Conservation (phyloP, 176 grass and related monocot genomes). For the Elymus sibiricus region DNA sequence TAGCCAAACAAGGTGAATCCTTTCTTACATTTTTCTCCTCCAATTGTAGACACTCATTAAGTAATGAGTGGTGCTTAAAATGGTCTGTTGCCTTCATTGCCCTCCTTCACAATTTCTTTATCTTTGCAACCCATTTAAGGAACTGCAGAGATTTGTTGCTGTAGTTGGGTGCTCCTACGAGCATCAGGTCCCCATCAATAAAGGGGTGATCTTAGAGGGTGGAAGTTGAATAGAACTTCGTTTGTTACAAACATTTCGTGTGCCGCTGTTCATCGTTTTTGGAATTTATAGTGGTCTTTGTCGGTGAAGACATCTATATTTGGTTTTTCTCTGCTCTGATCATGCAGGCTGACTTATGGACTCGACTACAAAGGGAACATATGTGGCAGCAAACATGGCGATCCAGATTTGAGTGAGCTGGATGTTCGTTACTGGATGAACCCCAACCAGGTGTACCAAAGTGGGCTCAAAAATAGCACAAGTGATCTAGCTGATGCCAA, state of each 20-base stretch:
- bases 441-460: conserved; percentile 95
- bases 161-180: not conserved
- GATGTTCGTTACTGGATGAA: conserved; percentile 83
- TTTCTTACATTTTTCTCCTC: not conserved
- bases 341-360: conserved; percentile 67
- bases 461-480: conserved; percentile 54
- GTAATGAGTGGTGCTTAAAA: not conserved
- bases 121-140: not conserved
- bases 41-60: not conserved
- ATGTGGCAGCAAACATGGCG: conserved; percentile 63
- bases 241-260: not conserved
- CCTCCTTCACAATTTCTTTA: not conserved
- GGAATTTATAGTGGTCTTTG: not conserved
- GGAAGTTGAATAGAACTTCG: not conserved
- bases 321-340: not conserved
- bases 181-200: not conserved
- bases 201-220: not conserved
- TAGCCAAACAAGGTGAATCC: not conserved
- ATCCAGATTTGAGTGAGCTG: conserved; percentile 69
- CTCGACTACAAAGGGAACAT: conserved; percentile 95
- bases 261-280: not conserved
- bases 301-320: not conserved
- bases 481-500: conserved; percentile 70
- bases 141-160: not conserved
- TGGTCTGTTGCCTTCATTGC: not conserved